Percentiles rank a stretch among this genome's conserved stretches.
Conservation (phyloP, 306 rosid genomes). For the Citrullus mucosospermus region DNA sequence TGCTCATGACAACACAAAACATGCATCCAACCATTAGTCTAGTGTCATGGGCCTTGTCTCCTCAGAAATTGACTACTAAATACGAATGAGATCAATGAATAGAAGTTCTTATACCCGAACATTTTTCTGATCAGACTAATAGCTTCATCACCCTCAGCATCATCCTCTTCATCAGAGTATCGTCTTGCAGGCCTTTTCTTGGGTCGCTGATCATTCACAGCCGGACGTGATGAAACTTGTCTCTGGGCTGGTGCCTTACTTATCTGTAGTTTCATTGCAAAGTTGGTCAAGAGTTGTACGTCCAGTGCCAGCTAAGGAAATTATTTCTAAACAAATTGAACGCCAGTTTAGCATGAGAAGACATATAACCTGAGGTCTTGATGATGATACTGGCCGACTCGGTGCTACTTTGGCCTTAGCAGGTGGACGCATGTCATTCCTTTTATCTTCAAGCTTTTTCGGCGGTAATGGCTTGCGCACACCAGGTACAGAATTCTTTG, state of each 20-base stretch:
- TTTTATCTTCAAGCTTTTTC: constrained; percentile 38
- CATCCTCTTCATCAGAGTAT: constrained; percentile 35
- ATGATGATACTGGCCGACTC: constrained; percentile 33
- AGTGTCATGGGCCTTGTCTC: background rate
- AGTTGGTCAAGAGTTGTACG: constrained; percentile 14
- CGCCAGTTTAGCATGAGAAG: background rate
- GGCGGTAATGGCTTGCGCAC: constrained; percentile 30
- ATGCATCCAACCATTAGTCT: background rate
- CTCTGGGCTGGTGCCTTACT: constrained; percentile 40
- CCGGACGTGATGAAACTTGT: constrained; percentile 22
- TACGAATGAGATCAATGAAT: background rate
- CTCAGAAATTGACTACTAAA: background rate
- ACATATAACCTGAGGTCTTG: constrained; percentile 48
- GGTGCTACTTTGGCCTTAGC: constrained; percentile 37
- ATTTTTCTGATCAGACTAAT: constrained; percentile 44
- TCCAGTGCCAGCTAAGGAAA: background rate
- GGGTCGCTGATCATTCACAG: constrained; percentile 34
- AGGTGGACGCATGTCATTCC: constrained; percentile 33
- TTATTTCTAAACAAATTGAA: background rate
- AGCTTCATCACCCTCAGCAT: constrained; percentile 24
- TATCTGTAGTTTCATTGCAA: constrained; percentile 24
- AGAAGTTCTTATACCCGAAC: constrained; percentile 29
- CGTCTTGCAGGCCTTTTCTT: constrained; percentile 41
- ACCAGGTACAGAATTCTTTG: constrained; percentile 25
- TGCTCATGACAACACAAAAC: background rate